Evolutionary conservation across 2,329 filamentous ascomycete species (phyloP), one percentile per base, ranked within the genome.

Genomic region (Xylariaceae sp.): DNA sequence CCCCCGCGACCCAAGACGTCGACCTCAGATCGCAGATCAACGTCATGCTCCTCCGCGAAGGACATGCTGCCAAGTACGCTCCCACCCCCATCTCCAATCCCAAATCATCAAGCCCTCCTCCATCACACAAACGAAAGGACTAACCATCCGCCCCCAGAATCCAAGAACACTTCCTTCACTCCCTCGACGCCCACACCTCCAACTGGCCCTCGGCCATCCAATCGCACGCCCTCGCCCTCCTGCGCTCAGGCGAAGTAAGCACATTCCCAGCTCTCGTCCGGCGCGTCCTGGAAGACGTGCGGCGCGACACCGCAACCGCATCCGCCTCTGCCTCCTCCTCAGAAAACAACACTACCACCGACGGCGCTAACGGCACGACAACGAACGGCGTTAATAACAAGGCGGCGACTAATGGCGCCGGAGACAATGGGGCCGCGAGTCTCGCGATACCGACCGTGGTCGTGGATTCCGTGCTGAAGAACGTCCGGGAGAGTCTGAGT

Each of bases 171-270:
- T 80, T 88, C 69, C 80, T 87, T 48, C 84, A 87, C 74, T 73
- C 81, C 61, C 81, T 88, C 55, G 77, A 87, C 72, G 75, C 84
- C 53, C 77, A 86, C 73, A 71, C 76, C 3, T 75, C 79, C 64
- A 85, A 88, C 76, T 88, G 85, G 84, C 84, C 84, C 1, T 84
- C 84, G 9, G 68, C 75, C 53, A 75, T 88, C 63, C 82, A 87
- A 67, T 73, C 75, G 57, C 84, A 86, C 72, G 85, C 84, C 45
- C 78, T 87, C 39, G 65, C 77, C 17, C 80, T 87, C 64, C 79
- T 87, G 23, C 84, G 84, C 62, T 80, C 78, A 50, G 83, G 83
- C 72, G 81, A 86, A 62, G 78, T 80, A 53, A 79, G 77, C 18
- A 85, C 80, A 4, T 87, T 86, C 69, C 84, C 84, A 1, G 78